Conservation (phyloP, 345 rosid genomes). For the Psidium guajava region DNA sequence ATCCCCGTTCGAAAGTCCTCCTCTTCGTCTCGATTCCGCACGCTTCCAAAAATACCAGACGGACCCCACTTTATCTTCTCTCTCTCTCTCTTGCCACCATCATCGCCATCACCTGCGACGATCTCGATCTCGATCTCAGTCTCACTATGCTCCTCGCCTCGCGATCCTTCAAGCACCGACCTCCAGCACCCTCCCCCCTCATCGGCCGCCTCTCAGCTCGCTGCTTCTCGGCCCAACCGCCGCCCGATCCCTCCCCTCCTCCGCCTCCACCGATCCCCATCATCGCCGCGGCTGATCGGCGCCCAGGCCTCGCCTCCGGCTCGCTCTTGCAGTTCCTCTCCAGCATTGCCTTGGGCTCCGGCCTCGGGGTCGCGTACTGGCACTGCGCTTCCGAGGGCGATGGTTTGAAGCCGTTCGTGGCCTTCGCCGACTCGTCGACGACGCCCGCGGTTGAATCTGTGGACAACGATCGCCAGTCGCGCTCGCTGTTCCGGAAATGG, state of each 20-base stretch:
- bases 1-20: not conserved
- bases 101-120: not conserved
- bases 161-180: not conserved
- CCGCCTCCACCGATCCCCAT: slow-evolving; percentile 9
- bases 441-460: slow-evolving; percentile 8
- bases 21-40: not conserved
- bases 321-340: slow-evolving; percentile 38
- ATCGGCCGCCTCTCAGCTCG: slow-evolving; percentile 29
- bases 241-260: slow-evolving; percentile 8
- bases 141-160: not conserved
- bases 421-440: slow-evolving; percentile 40
- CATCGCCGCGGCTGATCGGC: slow-evolving; percentile 3
- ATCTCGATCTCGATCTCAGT: not conserved
- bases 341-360: slow-evolving; percentile 40
- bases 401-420: slow-evolving; percentile 13
- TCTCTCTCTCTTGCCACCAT: no score
- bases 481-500: slow-evolving; percentile 32
- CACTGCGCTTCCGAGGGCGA: slow-evolving; percentile 11
- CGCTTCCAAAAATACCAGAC: no score
- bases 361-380: slow-evolving; percentile 50
- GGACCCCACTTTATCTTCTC: not conserved
- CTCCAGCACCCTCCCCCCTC: slow-evolving; percentile 1
- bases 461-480: slow-evolving; percentile 11
- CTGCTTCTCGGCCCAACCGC: slow-evolving; percentile 19
- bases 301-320: not conserved